A percentile compares a stretch with the other conserved stretches of the same genome.
These are phyloP conservation scores for Arxiozyma bovina DNA, from an alignment of 1,139 yeast genomes.

Conservation along the genomic window DNA sequence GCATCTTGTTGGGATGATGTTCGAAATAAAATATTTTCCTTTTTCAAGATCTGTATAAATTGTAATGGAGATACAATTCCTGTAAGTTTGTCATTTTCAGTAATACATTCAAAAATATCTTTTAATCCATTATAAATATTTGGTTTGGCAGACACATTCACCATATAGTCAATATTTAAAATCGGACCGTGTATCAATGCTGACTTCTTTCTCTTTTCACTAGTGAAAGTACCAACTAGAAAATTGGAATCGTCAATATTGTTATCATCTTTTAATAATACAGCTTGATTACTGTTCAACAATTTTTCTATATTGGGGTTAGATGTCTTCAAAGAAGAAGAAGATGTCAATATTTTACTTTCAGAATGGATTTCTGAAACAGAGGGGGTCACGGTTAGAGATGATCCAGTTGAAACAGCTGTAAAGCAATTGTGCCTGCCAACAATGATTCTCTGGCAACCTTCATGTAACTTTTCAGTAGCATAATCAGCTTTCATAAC, in stretches of 20 bases:
- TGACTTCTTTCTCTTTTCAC: slow-evolving; percentile 71
- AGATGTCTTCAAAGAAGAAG: not conserved
- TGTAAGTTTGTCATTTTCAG: slow-evolving; percentile 56
- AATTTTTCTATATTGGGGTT: not conserved
- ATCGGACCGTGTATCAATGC: slow-evolving; percentile 82
- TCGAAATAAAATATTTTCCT: slow-evolving; percentile 74
- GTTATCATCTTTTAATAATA: too few relatives aligned
- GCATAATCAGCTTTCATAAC: slow-evolving; percentile 21
- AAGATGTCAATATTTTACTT: not conserved
- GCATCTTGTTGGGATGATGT: slow-evolving; percentile 98
- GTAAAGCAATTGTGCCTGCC: slow-evolving; percentile 15
- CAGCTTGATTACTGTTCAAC: not conserved
- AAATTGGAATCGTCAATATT: not conserved
- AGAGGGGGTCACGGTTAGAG: not conserved
- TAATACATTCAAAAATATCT: slow-evolving; percentile 78
- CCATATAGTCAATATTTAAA: slow-evolving; percentile 56
- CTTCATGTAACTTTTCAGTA: slow-evolving; percentile 26
- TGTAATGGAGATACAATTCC: slow-evolving; percentile 82
- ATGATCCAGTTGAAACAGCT: not conserved
- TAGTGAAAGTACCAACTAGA: slow-evolving; percentile 23
- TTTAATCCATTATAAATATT: slow-evolving; percentile 65
- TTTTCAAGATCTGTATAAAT: slow-evolving; percentile 66
- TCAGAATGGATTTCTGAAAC: not conserved
- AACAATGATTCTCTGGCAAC: slow-evolving; percentile 21
- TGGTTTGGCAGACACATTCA: slow-evolving; percentile 30